Percentiles rank a stretch among this genome's conserved stretches.
Evolutionary conservation across 164 flowering plant species (phyloP).

Genomic region (Annona cherimola): DNA sequence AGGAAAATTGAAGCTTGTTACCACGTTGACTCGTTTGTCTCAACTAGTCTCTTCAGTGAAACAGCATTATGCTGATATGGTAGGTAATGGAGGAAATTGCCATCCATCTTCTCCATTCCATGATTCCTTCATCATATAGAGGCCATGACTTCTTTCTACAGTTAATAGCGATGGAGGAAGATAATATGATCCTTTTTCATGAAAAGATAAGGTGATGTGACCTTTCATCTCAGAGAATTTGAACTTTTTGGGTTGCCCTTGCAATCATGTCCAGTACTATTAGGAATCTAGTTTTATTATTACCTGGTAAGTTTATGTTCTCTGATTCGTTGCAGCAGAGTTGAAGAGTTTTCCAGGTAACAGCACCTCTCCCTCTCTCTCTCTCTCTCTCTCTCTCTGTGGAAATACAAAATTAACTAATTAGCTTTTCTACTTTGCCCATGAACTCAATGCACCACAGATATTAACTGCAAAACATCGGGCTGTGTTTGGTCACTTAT

Average conservation of each 20-base stretch:
- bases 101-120: background rate
- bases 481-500: too few relatives aligned
- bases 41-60: conserved; percentile 43
- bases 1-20: conserved; percentile 55
- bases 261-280: background rate
- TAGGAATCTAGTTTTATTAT: background rate
- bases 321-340: conserved; percentile 44
- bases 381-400: too few relatives aligned
- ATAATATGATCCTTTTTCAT: conserved; percentile 65
- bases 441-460: too few relatives aligned
- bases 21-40: conserved; percentile 68
- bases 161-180: conserved; percentile 85
- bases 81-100: conserved; percentile 22
- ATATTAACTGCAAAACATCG: too few relatives aligned
- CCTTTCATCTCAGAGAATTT: background rate
- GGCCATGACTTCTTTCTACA: conserved; percentile 23
- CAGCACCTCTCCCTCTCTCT: background rate
- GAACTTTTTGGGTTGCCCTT: background rate
- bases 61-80: conserved; percentile 90
- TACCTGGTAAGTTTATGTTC: background rate
- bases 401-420: too few relatives aligned
- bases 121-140: background rate
- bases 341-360: conserved; percentile 87
- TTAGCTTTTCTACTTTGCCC: too few relatives aligned
- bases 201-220: conserved; percentile 80